Evolutionary conservation across 176 grass and related monocot species (phyloP), one percentile per base, ranked within the genome.

Genomic region (Alopecurus myosuroides): DNA sequence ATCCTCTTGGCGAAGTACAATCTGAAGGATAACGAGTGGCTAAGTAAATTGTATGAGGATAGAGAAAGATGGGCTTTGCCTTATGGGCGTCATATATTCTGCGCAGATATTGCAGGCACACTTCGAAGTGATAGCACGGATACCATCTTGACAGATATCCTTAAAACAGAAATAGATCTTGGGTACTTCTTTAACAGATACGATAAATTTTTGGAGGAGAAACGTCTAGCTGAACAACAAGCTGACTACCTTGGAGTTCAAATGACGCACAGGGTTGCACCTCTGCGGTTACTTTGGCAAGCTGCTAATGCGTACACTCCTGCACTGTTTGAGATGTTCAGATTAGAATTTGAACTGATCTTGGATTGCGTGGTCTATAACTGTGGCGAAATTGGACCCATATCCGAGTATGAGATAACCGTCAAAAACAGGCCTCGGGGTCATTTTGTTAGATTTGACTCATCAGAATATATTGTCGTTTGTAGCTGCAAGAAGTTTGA

Each of bases 401-500:
- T 97, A 76, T 92, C 92, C 2, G 88, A 97, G 68, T 90, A 92
- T 60, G 77, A 97, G 76, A 81, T 97, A 51, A 89, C 84, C 45
- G 78, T 92, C 42, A 91, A 94, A 88, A 93, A 89, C 23, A 92
- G 82, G 70, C 84, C 76, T 37, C 88, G 61, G 20, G 35, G 19
- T 48, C 88, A 94, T 77, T 85, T 79, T 81, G 92, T 97, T 76
- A 94, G 90, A 74, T 97, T 92, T 90, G 90, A 94, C 53, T 88
- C 90, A 13, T 89, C 90, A 83, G 84, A 91, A 77, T 86, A 61
- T 76, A 81, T 91, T 57, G 84, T 77, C 33, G 28, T 94, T 49
- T 97, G 95, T 87, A 94, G 92, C 72, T 94, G 95, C 80, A 94
- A 92, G 80, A 97, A 91, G 61, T 97, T 92, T 62, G 95, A 97